A percentile compares a stretch with the other conserved stretches of the same genome.
Evolutionary conservation across 441 rosid genomes (phyloP).

Genomic region (Biscutella laevigata): DNA sequence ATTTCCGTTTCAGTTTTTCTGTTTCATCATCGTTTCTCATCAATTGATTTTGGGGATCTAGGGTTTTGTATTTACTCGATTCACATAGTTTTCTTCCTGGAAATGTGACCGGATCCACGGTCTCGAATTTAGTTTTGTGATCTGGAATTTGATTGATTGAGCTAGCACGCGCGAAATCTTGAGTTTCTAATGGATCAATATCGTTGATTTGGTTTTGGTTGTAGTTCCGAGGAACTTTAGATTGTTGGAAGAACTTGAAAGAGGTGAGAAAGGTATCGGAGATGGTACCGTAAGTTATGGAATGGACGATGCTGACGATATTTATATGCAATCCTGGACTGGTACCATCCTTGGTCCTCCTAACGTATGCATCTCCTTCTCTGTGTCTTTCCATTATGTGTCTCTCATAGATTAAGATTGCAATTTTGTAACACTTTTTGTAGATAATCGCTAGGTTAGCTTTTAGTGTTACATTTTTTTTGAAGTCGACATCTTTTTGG

Average conservation of each 20-base stretch:
- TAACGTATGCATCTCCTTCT: constrained; percentile 43
- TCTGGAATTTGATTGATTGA: no score
- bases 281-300: constrained; percentile 98
- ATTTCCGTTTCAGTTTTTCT: background rate
- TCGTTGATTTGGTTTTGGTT: background rate
- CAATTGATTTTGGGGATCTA: constrained; percentile 3
- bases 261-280: constrained; percentile 96
- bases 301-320: constrained; percentile 98
- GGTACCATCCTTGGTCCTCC: constrained; percentile 97
- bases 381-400: background rate
- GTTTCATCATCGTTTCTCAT: background rate
- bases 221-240: constrained; percentile 91
- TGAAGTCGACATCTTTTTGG: no score
- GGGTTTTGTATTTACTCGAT: background rate
- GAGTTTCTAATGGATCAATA: background rate
- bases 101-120: constrained; percentile 16
- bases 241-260: constrained; percentile 94
- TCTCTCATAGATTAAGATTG: background rate
- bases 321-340: constrained; percentile 97
- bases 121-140: background rate
- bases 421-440: background rate
- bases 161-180: background rate
- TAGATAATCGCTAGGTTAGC: background rate
- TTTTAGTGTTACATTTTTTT: no score
- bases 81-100: background rate